Evolutionary conservation across 257 asterid species (phyloP), one percentile per base, ranked within the genome.

Genomic region (Hygrophila difformis): DNA sequence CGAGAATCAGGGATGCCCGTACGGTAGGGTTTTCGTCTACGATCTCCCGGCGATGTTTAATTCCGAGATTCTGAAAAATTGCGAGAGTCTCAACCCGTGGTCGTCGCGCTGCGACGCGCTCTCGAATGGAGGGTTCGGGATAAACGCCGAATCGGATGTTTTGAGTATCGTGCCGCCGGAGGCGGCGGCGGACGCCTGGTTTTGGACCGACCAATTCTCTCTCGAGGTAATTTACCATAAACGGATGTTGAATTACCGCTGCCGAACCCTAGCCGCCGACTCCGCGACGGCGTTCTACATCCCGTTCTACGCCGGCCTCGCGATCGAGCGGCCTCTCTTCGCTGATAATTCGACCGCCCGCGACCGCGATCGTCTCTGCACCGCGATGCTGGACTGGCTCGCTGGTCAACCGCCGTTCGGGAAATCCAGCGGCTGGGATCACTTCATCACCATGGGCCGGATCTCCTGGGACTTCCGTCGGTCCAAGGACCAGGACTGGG

Each of bases 381-480:
- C 51, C 34, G 4, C 33, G 67, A 62, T 85, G 87, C 70, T 85
- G 0, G 28, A 59, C 23, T 85, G 87, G 93, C 68, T 78, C n/a
- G 44, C 47, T 34, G 52, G 70, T 61, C 80, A 70, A 45, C 72
- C 75, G 2, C 57, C 10, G 7, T 78, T 67, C 66, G 44, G 49
- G 16, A 72, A 46, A 57, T 67, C 82, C 9, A 3, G 47, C 38
- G 91, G 95, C 1, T 72, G 79, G 91, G 83, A 85, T 57, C 95
- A 85, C 45, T 85, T 85, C 43, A 57, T 81, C 1, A 51, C 84
- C 0, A 63, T 81, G 56, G 95, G 95, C 12, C 60, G 93, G 12
- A 76, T 85, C 5, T 53, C 93, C 2, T 85, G 95, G 95, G 93
- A 85, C 66, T 85, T 81, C 65, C 91, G 93, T 38, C 76, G 95